Percentiles rank a stretch among this genome's conserved stretches.
Conservation (phyloP, 805 yeast species). For the Lipomyces orientalis region DNA sequence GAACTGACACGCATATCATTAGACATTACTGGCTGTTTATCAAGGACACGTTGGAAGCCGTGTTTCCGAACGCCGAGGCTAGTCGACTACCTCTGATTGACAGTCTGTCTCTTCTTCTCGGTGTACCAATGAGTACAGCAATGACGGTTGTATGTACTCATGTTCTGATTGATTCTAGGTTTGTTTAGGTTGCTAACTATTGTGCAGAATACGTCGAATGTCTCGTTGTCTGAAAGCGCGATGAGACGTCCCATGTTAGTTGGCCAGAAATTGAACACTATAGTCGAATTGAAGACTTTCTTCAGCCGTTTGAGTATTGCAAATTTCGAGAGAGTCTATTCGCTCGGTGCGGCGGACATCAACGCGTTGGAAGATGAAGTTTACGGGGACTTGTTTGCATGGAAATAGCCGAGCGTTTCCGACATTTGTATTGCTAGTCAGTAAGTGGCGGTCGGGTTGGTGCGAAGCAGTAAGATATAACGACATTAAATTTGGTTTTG, state of each 20-base stretch:
- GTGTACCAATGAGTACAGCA: conserved; percentile 39
- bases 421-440: not conserved
- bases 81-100: conserved; percentile 51
- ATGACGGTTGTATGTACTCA: conserved; percentile 7
- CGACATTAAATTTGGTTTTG: not conserved
- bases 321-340: conserved; percentile 29
- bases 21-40: conserved; percentile 83
- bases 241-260: conserved; percentile 52
- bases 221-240: conserved; percentile 16
- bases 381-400: conserved; percentile 30
- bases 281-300: conserved; percentile 62
- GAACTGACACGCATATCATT: not conserved
- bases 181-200: not conserved
- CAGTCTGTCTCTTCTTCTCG: conserved; percentile 45
- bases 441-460: not conserved
- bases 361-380: conserved; percentile 28
- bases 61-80: conserved; percentile 49
- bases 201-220: conserved; percentile 11
- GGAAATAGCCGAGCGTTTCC: not conserved
- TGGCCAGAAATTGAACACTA: conserved; percentile 47
- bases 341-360: conserved; percentile 27
- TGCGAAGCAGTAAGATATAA: not conserved
- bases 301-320: conserved; percentile 66
- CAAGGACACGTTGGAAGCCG: conserved; percentile 66
- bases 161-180: not conserved